Percentiles rank a stretch among this genome's conserved stretches.
phyloP scores from a whole-genome alignment of 2,329 filamentous ascomycete genomes.

The Penicillium fuscoglaucum region DNA sequence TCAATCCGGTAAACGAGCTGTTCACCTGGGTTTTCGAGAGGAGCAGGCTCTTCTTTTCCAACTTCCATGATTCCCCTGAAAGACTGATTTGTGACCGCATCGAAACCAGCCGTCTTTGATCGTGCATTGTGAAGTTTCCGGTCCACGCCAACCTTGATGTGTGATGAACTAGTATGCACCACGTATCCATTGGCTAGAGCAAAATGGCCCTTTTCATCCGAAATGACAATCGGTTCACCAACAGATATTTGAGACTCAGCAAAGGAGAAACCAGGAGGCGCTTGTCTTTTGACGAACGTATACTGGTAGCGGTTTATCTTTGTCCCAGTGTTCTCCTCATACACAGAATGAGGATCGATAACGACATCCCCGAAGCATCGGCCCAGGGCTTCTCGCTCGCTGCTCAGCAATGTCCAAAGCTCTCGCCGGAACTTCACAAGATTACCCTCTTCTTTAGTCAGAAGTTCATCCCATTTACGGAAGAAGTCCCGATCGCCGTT shows the following conservation, averaged over 20 bases:
- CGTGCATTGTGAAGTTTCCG: conserved; percentile 84
- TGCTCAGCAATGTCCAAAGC: conserved; percentile 93
- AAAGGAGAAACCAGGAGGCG: conserved; percentile 71
- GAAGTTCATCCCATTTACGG: conserved; percentile 85
- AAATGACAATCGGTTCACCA: conserved; percentile 93
- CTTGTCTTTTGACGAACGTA: conserved; percentile 71
- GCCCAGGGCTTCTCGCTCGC: conserved; percentile 81
- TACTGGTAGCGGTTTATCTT: conserved; percentile 94
- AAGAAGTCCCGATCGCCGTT: conserved; percentile 79
- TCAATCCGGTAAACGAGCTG: conserved; percentile 76
- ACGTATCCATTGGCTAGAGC: conserved; percentile 91
- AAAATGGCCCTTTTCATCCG: conserved; percentile 92
- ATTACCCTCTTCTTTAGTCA: conserved; percentile 93
- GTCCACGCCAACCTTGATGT: conserved; percentile 87
- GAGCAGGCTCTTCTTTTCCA: conserved; percentile 52
- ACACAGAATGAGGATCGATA: conserved; percentile 73
- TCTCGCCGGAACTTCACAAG: conserved; percentile 83
- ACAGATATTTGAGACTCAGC: conserved; percentile 82
- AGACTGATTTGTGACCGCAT: conserved; percentile 74
- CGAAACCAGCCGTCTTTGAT: conserved; percentile 71
- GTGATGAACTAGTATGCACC: conserved; percentile 69
- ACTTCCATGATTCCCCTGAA: conserved; percentile 94
- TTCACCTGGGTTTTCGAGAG: conserved; percentile 46
- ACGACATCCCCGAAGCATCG: conserved; percentile 87
- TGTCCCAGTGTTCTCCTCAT: conserved; percentile 66